A percentile compares a stretch with the other conserved stretches of the same genome.
phyloP scores from a whole-genome alignment of 75 land plant genomes.

The Ceratopteris richardii region DNA sequence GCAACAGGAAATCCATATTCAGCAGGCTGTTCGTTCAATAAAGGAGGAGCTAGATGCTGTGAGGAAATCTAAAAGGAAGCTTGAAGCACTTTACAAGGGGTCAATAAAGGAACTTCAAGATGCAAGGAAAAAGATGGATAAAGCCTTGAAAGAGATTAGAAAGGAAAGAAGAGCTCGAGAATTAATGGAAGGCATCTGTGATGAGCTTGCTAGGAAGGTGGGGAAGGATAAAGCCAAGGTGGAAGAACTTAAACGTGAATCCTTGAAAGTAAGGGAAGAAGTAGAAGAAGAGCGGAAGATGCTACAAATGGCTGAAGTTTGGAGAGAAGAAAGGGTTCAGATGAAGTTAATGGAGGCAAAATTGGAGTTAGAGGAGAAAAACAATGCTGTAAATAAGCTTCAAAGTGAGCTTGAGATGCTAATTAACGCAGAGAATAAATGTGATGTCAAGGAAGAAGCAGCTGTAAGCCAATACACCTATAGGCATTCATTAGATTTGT shows the following conservation, averaged over 20 bases:
- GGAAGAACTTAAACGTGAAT: background rate
- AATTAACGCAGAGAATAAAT: conserved; percentile 7
- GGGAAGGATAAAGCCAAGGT: background rate
- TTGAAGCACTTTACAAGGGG: conserved; percentile 62
- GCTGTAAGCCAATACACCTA: too few relatives aligned
- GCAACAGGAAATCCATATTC: conserved; percentile 48
- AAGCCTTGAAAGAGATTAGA: conserved; percentile 56
- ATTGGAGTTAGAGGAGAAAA: conserved; percentile 7
- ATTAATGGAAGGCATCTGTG: background rate
- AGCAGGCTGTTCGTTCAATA: conserved; percentile 47
- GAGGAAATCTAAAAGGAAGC: conserved; percentile 52
- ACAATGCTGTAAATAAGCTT: conserved; percentile 51
- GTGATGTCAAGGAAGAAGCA: too few relatives aligned
- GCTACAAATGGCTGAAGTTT: background rate
- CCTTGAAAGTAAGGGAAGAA: conserved; percentile 62
- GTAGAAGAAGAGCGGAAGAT: conserved; percentile 10
- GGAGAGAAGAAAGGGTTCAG: conserved; percentile 2
- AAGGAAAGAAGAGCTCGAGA: conserved; percentile 17
- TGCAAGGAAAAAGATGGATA: conserved; percentile 41
- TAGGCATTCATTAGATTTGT: too few relatives aligned
- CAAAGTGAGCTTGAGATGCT: conserved; percentile 39
- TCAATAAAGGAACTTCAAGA: conserved; percentile 58
- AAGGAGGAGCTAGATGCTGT: conserved; percentile 20
- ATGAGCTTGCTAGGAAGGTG: background rate
- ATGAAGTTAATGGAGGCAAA: conserved; percentile 1